Evolutionary conservation across 768 basidiomycete species (phyloP).

Genomic region (Gautieria morchelliformis): DNA sequence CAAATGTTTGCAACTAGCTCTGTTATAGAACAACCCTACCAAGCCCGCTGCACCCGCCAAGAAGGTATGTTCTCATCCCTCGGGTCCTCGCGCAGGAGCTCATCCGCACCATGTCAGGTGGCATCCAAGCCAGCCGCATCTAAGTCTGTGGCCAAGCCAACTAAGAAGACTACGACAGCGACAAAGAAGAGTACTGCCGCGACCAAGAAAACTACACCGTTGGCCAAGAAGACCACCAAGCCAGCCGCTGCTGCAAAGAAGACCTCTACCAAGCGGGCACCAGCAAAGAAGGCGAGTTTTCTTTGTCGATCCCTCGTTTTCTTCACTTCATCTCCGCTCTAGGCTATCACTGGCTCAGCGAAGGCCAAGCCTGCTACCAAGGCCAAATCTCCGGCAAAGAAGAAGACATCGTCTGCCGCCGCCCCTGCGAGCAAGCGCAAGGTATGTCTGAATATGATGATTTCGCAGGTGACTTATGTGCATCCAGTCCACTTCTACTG

Average conservation of each 20-base stretch:
- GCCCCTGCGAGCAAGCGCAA: constrained; percentile 11
- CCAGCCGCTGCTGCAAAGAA: constrained; percentile 28
- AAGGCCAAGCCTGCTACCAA: constrained; percentile 22
- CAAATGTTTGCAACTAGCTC: not conserved
- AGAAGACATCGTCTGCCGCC: constrained; percentile 15
- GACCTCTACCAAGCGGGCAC: constrained; percentile 36
- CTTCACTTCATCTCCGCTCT: constrained; percentile 1
- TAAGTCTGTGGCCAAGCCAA: constrained; percentile 17
- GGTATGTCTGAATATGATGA: constrained; percentile 13
- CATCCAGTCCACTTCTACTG: not conserved
- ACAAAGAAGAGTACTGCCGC: constrained; percentile 19
- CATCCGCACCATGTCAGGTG: constrained; percentile 24
- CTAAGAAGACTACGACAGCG: constrained; percentile 37
- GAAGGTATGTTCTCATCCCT: not conserved
- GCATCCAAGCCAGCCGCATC: constrained; percentile 18
- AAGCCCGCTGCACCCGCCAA: constrained; percentile 12
- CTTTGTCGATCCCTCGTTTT: not conserved
- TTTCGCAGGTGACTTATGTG: not conserved
- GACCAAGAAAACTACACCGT: constrained; percentile 18
- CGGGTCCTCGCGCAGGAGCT: constrained; percentile 17
- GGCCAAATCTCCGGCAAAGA: constrained; percentile 18
- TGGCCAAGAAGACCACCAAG: constrained; percentile 28
- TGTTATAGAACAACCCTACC: constrained; percentile 26
- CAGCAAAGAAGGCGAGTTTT: constrained; percentile 52
- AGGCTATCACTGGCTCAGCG: constrained; percentile 45